Conservation (phyloP, 768 basidiomycete genomes). For the Boletellus sp. region DNA sequence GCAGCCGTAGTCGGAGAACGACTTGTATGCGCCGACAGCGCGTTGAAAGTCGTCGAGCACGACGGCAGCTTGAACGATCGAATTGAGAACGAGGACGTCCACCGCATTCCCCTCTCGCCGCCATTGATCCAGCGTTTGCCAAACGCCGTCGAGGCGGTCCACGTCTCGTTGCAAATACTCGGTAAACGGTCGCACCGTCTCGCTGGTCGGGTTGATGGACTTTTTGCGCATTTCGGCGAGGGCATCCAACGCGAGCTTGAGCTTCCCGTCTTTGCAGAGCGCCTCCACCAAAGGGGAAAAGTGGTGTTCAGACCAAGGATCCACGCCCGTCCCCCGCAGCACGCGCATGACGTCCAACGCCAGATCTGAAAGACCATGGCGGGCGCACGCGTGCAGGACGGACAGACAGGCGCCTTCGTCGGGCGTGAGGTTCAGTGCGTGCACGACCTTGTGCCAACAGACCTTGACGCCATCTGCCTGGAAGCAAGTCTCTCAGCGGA, state of each 20-base stretch:
- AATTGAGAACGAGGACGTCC: conserved; percentile 59
- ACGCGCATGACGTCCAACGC: conserved; percentile 61
- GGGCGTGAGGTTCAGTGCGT: conserved; percentile 50
- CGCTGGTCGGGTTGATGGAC: conserved; percentile 45
- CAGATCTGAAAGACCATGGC: conserved; percentile 66
- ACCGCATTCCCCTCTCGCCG: conserved; percentile 48
- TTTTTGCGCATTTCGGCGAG: conserved; percentile 57
- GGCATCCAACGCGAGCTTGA: conserved; percentile 61
- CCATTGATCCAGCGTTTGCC: conserved; percentile 61
- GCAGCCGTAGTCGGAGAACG: conserved; percentile 51
- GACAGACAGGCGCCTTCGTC: conserved; percentile 73
- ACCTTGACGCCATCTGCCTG: conserved; percentile 64
- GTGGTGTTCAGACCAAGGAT: conserved; percentile 64
- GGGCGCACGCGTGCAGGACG: conserved; percentile 70
- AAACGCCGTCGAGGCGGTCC: conserved; percentile 60
- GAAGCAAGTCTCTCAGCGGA: neutral
- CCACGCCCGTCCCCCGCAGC: conserved; percentile 46
- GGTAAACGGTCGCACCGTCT: conserved; percentile 54
- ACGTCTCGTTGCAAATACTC: conserved; percentile 43
- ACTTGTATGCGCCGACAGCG: conserved; percentile 73
- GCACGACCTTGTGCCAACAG: conserved; percentile 60
- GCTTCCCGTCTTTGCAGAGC: conserved; percentile 50
- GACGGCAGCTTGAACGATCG: conserved; percentile 62
- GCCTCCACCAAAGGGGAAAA: conserved; percentile 76
- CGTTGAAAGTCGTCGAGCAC: conserved; percentile 65